A percentile compares a stretch with the other conserved stretches of the same genome.
Conservation (phyloP, 2,329 filamentous ascomycete species). For the Botrytis fragariae region DNA sequence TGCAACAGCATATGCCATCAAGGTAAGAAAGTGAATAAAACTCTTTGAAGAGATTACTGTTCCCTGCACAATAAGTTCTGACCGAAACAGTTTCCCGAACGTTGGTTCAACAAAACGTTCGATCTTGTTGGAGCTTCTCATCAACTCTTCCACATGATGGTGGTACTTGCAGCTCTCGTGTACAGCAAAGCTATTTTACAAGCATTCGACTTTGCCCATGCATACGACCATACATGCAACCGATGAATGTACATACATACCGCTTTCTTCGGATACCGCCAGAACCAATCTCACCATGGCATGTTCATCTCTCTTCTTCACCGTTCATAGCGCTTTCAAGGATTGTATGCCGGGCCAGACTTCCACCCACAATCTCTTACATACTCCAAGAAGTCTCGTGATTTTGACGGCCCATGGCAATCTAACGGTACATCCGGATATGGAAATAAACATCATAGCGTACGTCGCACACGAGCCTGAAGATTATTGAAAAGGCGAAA, state of each 20-base stretch:
- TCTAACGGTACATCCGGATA: background rate
- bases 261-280: constrained; percentile 13
- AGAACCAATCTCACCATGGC: background rate
- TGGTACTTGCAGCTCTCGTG: constrained; percentile 44
- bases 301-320: constrained; percentile 8
- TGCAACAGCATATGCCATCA: constrained; percentile 41
- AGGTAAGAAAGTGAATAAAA: constrained; percentile 29
- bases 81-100: constrained; percentile 43
- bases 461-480: background rate
- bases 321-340: constrained; percentile 2
- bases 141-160: constrained; percentile 49
- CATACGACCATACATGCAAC: constrained; percentile 11
- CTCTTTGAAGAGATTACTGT: background rate
- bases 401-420: background rate
- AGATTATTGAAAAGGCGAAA: background rate
- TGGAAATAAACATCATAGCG: background rate
- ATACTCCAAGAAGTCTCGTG: constrained; percentile 1
- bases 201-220: constrained; percentile 41
- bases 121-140: constrained; percentile 49
- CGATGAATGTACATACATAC: constrained; percentile 5
- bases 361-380: background rate
- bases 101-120: constrained; percentile 44
- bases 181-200: constrained; percentile 41
- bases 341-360: constrained; percentile 3
- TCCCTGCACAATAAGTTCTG: background rate